Conservation (phyloP, 331 rosid genomes). For the Spiraea crenata region DNA sequence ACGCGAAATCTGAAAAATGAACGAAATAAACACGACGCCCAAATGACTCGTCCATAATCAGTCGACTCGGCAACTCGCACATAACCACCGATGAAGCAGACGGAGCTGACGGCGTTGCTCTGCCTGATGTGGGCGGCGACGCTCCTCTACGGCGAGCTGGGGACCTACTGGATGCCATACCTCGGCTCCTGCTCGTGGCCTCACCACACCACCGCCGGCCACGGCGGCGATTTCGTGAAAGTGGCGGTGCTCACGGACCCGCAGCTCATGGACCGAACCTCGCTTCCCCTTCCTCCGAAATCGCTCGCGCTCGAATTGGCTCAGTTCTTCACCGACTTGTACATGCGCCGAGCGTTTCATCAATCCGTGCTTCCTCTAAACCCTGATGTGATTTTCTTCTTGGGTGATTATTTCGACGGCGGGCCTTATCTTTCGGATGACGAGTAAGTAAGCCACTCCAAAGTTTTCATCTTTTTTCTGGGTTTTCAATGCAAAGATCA, state of each 20-base stretch:
- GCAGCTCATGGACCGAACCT: conserved; percentile 86
- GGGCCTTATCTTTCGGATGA: conserved; percentile 62
- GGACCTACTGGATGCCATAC: conserved; percentile 56
- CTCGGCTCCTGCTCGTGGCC: conserved; percentile 62
- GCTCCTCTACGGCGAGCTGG: conserved; percentile 77
- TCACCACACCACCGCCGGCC: conserved; percentile 17
- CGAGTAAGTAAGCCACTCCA: conserved; percentile 56
- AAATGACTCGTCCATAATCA: neutral
- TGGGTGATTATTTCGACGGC: conserved; percentile 88
- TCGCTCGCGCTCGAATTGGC: conserved; percentile 65
- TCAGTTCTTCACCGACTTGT: conserved; percentile 75
- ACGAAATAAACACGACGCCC: neutral
- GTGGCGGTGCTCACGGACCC: conserved; percentile 82
- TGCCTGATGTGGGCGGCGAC: conserved; percentile 61
- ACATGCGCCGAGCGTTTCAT: conserved; percentile 79
- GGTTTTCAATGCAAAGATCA: neutral
- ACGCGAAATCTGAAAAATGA: neutral
- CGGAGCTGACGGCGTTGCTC: conserved; percentile 49
- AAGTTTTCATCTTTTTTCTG: neutral
- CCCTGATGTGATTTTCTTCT: conserved; percentile 67
- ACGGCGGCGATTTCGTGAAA: conserved; percentile 51
- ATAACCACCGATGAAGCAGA: conserved; percentile 54
- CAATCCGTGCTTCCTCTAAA: conserved; percentile 60
- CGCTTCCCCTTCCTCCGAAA: conserved; percentile 59
- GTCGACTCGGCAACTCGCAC: neutral